These are phyloP conservation scores for Nasturtium officinale DNA, from an alignment of 345 rosid genomes.

Conservation along the genomic window DNA sequence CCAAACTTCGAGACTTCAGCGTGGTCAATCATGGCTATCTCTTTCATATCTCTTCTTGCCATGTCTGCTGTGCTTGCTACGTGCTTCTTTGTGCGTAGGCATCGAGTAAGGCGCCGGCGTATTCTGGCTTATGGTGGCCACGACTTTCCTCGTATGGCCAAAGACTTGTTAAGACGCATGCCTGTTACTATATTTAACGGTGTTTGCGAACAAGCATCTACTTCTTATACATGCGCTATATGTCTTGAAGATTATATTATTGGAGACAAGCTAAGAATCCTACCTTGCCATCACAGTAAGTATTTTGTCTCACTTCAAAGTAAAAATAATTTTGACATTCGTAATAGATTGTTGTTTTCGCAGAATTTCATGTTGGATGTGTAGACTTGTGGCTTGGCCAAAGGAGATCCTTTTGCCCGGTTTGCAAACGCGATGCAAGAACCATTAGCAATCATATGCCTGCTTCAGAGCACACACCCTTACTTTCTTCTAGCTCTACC, in stretches of 20 bases:
- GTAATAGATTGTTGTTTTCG: background rate
- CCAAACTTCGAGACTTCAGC: conserved; percentile 84
- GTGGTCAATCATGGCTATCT: conserved; percentile 96
- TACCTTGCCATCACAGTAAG: conserved; percentile 96
- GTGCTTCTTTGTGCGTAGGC: conserved; percentile 93
- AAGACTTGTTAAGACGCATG: conserved; percentile 66
- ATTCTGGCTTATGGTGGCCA: conserved; percentile 49
- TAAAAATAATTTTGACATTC: background rate
- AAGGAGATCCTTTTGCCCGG: conserved; percentile 95
- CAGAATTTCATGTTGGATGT: conserved; percentile 88
- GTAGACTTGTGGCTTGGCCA: conserved; percentile 93
- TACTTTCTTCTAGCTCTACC: conserved; percentile 59
- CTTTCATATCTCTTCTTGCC: conserved; percentile 91
- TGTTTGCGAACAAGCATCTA: conserved; percentile 76
- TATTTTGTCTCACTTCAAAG: conserved; percentile 18
- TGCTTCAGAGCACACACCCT: conserved; percentile 82
- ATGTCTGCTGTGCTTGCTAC: conserved; percentile 96
- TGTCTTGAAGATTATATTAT: conserved; percentile 83
- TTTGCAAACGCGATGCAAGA: conserved; percentile 95
- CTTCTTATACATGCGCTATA: conserved; percentile 80
- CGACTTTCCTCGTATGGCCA: conserved; percentile 80
- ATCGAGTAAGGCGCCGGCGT: conserved; percentile 65
- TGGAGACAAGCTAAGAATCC: conserved; percentile 87
- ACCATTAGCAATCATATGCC: conserved; percentile 65
- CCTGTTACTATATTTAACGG: conserved; percentile 71